A percentile compares a stretch with the other conserved stretches of the same genome.
Evolutionary conservation across 768 basidiomycete genomes (phyloP).

Genomic region (Psilocybe subaeruginosa): DNA sequence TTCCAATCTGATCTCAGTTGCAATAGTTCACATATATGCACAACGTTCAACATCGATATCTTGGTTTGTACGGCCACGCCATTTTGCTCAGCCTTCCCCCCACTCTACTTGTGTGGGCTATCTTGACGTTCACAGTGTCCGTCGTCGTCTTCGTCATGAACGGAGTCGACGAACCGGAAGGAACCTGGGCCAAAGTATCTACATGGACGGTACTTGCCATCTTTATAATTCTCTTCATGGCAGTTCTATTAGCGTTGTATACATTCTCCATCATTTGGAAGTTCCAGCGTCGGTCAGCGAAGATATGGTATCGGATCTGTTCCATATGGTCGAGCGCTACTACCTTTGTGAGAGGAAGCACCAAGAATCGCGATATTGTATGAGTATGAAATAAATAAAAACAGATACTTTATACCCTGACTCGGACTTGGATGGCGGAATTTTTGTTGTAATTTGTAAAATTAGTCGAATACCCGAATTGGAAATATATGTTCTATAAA

Average conservation of each 20-base stretch:
- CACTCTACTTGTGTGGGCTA: slow-evolving; percentile 58
- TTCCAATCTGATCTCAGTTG: too few species aligned
- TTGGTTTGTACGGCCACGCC: slow-evolving; percentile 53
- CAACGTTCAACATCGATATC: slow-evolving; percentile 45
- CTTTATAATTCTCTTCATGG: slow-evolving; percentile 41
- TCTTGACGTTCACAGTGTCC: slow-evolving; percentile 48
- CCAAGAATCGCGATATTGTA: neutral
- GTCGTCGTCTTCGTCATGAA: slow-evolving; percentile 48
- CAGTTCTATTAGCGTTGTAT: slow-evolving; percentile 44
- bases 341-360: neutral
- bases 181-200: slow-evolving; percentile 28
- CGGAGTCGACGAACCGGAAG: slow-evolving; percentile 25
- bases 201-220: slow-evolving; percentile 44
- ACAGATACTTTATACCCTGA: too few species aligned
- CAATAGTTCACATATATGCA: slow-evolving; percentile 55
- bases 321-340: slow-evolving; percentile 10
- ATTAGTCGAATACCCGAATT: neutral
- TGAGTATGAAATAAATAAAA: neutral
- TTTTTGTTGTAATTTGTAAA: too few species aligned
- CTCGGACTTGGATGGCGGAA: too few species aligned
- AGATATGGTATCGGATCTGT: slow-evolving; percentile 22
- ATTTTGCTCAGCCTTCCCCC: slow-evolving; percentile 55
- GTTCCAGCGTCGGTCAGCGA: slow-evolving; percentile 33
- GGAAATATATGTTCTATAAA: neutral
- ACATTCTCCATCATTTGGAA: slow-evolving; percentile 56